Base-by-base conservation (phyloP, 768 basidiomycete genomes). In the Ephemerocybe angulata region DNA sequence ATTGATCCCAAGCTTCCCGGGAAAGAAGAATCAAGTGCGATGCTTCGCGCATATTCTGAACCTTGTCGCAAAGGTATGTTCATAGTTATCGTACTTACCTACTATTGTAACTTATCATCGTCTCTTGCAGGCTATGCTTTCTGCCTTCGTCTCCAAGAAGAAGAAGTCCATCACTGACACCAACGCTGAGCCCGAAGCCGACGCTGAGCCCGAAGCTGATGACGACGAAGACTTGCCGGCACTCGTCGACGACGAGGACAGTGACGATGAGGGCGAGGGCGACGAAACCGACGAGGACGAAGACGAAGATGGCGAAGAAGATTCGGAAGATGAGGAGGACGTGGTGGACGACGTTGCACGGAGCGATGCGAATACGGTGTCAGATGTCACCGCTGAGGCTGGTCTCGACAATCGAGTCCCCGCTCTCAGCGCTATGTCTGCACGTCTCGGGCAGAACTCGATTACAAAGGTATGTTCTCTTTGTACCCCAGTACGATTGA, bases 1-100 rank as follows among this genome's bases (percentile, higher is more conserved):
- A 0, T 33, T 62, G 0, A 2, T 77, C 1, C 40, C 40, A 0
- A 30, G 29, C 3, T 73, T 70, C 44, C 53, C 48, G 3, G 69
- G 71, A 2, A 21, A 40, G 7, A 30, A 50, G 0, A 65, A 58
- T 25, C 68, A 60, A 3, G 62, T 62, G 0, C 42, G 61, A 0
- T 78, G 76, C 61, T 74, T 78, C 50, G 54, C 60, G 0, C 76
- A 78, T 38, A 57, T 71, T 1, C 19, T 76, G 17, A 74, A 72
- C 38, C 62, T 77, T 0, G 60, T 71, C 1, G 70, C 69, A 0
- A 72, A 72, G 50, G 50, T 0, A 56, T 63, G 51, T 76, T n/a
- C n/a, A n/a, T n/a, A n/a, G n/a, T 72, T 58, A 65, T 74, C 35
- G 27, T 60, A 22, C 61, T 60, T 1, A 59, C 60, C 21, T 22